Conservation (phyloP, 106 monocot genomes). For the Amphibolis antarctica region DNA sequence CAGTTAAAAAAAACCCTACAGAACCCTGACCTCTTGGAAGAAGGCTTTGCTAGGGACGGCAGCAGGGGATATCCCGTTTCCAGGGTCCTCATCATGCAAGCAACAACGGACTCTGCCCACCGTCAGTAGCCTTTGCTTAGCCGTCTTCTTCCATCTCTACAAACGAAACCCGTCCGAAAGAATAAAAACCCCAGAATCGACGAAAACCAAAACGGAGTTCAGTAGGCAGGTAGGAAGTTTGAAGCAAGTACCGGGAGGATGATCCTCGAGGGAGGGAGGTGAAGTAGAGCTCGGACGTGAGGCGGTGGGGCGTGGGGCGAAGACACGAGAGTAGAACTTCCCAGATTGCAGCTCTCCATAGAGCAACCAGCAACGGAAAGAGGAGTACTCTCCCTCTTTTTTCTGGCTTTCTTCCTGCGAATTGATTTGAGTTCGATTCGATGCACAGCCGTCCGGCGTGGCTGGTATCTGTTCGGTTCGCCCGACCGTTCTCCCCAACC, state of each 20-base stretch:
- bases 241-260: slow-evolving; percentile 15
- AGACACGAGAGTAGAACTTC: slow-evolving; percentile 16
- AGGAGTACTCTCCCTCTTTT: too few relatives aligned
- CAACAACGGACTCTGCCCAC: slow-evolving; percentile 22
- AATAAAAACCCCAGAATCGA: background rate
- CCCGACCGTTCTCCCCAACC: too few relatives aligned
- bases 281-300: background rate
- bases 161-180: background rate
- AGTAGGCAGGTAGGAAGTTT: background rate
- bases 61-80: too few relatives aligned
- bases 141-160: slow-evolving; percentile 28
- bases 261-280: slow-evolving; percentile 14
- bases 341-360: slow-evolving; percentile 21
- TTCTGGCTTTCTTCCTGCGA: too few relatives aligned
- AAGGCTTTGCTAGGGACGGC: slow-evolving; percentile 34
- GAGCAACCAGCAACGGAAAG: too few relatives aligned
- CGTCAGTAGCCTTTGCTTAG: background rate
- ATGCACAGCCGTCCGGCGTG: too few relatives aligned
- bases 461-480: too few relatives aligned
- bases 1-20: too few relatives aligned
- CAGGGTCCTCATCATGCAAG: slow-evolving; percentile 13
- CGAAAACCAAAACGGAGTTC: background rate
- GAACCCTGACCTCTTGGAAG: slow-evolving; percentile 36
- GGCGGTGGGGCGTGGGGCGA: slow-evolving; percentile 5
- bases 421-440: too few relatives aligned